Evolutionary conservation across 768 basidiomycete species (phyloP), one percentile per base, ranked within the genome.

Genomic region (Mycena rebaudengoi): DNA sequence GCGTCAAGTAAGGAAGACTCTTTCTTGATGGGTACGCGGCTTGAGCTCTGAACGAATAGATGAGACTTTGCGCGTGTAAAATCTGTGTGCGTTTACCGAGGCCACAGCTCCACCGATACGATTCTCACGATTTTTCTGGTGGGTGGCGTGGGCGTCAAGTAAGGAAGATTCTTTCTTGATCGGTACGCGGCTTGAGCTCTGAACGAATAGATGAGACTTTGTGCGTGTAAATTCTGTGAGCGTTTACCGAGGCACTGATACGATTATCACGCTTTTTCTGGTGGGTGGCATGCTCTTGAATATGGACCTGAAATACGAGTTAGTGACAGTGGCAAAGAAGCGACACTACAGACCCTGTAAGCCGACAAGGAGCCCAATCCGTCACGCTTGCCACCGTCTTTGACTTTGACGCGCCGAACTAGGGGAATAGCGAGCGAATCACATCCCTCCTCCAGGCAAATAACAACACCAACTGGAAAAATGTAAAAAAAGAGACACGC

Each of bases 371-470:
- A 82, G 21, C 85, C 85, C 54, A 86, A 65, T 21, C 86, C 85
- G 23, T 76, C 75, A 18, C 51, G 54, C 63, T 70, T 71, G 13
- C 85, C 83, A n/a, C 83, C 82, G 70, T 83, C 83, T 5, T 65
- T 57, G 2, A 62, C 62, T 29, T 69, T 73, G 18, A 67, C 45
- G 51, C 77, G 76, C 33, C 65, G 62, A 6, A 61, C 65, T 33
- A 87, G 75, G 4, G 72, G 48, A 26, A 86, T 77, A 16, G 60
- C 43, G 40, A 71, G 53, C 41, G 35, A 49, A 21, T 76, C 68
- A 68, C 86, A 87, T 7, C 78, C 80, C n/a, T 76, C 67, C 69
- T 86, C 83, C n/a, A 83, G 70, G 62, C 86, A 87, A 8, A 72
- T 75, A 18, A 82, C 69, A 18, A 64, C 62, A 20, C 85, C 85